Evolutionary conservation across 2,329 filamentous ascomycete genomes (phyloP).

Genomic region (Drechslerella coelobrocha): DNA sequence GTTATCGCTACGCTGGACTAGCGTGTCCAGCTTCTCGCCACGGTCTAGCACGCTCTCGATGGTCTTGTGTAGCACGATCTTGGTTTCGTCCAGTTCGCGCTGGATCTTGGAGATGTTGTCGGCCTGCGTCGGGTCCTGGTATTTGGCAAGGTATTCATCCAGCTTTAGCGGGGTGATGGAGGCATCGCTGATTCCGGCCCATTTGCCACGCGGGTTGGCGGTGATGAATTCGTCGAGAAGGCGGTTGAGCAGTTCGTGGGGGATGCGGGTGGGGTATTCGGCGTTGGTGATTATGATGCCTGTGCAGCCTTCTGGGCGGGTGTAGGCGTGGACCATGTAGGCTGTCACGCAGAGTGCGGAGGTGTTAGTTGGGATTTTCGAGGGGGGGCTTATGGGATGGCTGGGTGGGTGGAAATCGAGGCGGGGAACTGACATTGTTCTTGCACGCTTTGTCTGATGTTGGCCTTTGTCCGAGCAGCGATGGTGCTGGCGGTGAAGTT

Average conservation of each 20-base stretch:
- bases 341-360: conserved; percentile 58
- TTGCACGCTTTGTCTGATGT: conserved; percentile 83
- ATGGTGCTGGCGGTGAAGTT: conserved; percentile 85
- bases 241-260: conserved; percentile 81
- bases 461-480: conserved; percentile 81
- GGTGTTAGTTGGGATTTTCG: neutral
- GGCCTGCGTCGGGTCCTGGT: conserved; percentile 85
- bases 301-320: conserved; percentile 74
- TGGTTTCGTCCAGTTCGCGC: conserved; percentile 95
- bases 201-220: conserved; percentile 68
- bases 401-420: no score
- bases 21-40: conserved; percentile 93
- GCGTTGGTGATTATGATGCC: conserved; percentile 79
- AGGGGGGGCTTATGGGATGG: neutral
- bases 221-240: conserved; percentile 64
- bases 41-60: conserved; percentile 87
- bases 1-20: conserved; percentile 91
- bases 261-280: conserved; percentile 77
- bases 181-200: conserved; percentile 64
- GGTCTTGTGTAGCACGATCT: conserved; percentile 95
- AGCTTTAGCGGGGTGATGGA: conserved; percentile 71
- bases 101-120: conserved; percentile 96
- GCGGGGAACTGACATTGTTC: conserved; percentile 68
- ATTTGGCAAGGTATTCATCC: conserved; percentile 77
- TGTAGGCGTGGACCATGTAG: conserved; percentile 80